Percentiles rank a stretch among this genome's conserved stretches.
Evolutionary conservation across 2,329 filamentous ascomycete genomes (phyloP).

Genomic region (Xylariaceae sp.): DNA sequence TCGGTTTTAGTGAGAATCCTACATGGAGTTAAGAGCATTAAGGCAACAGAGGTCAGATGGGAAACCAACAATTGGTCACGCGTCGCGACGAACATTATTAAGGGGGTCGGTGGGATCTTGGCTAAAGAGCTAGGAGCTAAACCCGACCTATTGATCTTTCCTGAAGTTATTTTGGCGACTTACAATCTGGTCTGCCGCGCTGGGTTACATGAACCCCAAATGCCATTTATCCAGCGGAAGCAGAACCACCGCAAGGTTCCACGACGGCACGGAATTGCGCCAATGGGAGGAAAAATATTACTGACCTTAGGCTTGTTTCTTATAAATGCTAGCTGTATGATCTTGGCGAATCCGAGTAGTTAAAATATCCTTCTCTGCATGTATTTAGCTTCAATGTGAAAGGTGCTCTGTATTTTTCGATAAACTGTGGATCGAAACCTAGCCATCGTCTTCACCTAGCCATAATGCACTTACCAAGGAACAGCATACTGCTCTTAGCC

Average conservation of each 20-base stretch:
- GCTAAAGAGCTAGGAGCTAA: too few species aligned
- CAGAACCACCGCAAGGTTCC: slow-evolving; percentile 7
- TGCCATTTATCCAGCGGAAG: slow-evolving; percentile 12
- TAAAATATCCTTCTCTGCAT: background rate
- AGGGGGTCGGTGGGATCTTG: too few species aligned
- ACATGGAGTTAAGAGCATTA: too few species aligned
- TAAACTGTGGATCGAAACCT: background rate
- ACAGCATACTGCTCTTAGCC: slow-evolving; percentile 23
- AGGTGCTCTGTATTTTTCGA: background rate
- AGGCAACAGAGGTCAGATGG: too few species aligned
- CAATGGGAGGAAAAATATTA: slow-evolving; percentile 9
- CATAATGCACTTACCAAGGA: slow-evolving; percentile 19
- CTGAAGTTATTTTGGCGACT: too few species aligned
- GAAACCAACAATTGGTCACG: too few species aligned
- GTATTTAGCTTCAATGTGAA: background rate
- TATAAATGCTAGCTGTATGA: background rate
- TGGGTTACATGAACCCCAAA: background rate
- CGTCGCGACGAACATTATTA: too few species aligned
- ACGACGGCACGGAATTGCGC: slow-evolving; percentile 10
- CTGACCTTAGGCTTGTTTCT: background rate
- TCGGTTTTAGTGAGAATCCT: too few species aligned
- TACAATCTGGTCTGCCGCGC: too few species aligned
- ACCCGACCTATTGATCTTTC: too few species aligned
- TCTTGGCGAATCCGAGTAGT: background rate
- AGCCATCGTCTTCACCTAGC: background rate